Evolutionary conservation across 2,329 filamentous ascomycete species (phyloP), one percentile per base, ranked within the genome.

Genomic region (Zymoseptoria brevis): DNA sequence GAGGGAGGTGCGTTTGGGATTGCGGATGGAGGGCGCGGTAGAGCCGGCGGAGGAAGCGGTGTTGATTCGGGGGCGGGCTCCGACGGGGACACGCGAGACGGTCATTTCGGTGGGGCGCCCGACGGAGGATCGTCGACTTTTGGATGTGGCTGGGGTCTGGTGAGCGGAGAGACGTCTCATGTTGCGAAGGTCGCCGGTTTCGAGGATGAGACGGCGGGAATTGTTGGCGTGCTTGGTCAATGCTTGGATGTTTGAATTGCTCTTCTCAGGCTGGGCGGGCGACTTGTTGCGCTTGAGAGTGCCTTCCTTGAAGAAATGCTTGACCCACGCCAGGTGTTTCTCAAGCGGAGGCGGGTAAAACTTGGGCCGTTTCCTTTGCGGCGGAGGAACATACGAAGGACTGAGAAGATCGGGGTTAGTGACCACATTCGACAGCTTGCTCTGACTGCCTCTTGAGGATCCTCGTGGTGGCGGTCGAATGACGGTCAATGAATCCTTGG

Each of bases 391-490:
- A 63, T 83, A 80, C 6, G 65, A 66, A 22, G 70, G 68, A 53
- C 79, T 77, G 16, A 86, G 75, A 7, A 87, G 73, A 64, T 87
- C 84, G 21, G 83, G 81, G 64, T 87, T 86, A 48, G 79, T 82
- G 13, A 89, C 88, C 48, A 95, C 90, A 4, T 95, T 83, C 70
- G 96, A 90, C 30, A 96, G 81, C 63, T 90, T 94, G 66, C 91
- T 96, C 50, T 89, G 88, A 61, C 90, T 73, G n/a, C 66, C 63
- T 54, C 70, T 64, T 9, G 69, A 70, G 13, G 66, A 58, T 21
- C 67, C 66, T 49, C 71, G 63, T 8, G 57, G 52, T 81, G 65
- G 89, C 60, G 88, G 85, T 63, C 85, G 59, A 11, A 62, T 54
- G 19, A 45, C 53, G 49, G 26, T 59, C 45, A 51, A 59, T 52